A percentile compares a stretch with the other conserved stretches of the same genome.
phyloP scores from a whole-genome alignment of 2,329 filamentous ascomycete species.

The Diaporthe caulivora region DNA sequence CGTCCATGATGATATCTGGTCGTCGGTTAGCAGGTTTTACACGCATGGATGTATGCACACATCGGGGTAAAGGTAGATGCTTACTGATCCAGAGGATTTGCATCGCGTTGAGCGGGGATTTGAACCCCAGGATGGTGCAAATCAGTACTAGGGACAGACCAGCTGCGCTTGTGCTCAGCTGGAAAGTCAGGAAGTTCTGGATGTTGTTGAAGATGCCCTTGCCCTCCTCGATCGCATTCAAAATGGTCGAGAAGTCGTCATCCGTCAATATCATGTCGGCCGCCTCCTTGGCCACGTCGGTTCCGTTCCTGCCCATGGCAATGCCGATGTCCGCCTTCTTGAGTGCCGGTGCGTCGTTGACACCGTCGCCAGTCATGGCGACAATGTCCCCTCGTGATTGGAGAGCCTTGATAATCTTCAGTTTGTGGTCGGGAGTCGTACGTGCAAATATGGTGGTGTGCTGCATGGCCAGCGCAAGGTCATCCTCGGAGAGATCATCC shows the following conservation, averaged over 20 bases:
- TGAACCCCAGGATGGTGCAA: slow-evolving; percentile 92
- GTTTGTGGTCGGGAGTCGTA: slow-evolving; percentile 96
- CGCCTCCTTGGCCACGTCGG: slow-evolving; percentile 96
- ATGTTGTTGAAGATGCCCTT: slow-evolving; percentile 99
- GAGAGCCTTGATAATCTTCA: slow-evolving; percentile 94
- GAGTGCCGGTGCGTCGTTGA: slow-evolving; percentile 95
- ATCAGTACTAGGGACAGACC: slow-evolving; percentile 91
- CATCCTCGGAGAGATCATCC: slow-evolving; percentile 89
- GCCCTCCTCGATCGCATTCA: slow-evolving; percentile 96
- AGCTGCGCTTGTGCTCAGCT: slow-evolving; percentile 95
- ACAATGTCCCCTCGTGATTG: slow-evolving; percentile 96
- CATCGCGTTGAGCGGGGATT: slow-evolving; percentile 98
- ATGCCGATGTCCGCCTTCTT: slow-evolving; percentile 99
- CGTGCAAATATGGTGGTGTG: slow-evolving; percentile 95
- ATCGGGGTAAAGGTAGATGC: slow-evolving; percentile 47
- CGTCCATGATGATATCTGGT: slow-evolving; percentile 98
- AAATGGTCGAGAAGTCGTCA: slow-evolving; percentile 90
- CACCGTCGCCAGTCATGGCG: slow-evolving; percentile 98
- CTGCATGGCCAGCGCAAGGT: slow-evolving; percentile 86
- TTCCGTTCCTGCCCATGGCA: slow-evolving; percentile 94
- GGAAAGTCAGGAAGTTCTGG: slow-evolving; percentile 98
- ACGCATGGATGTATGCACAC: neutral
- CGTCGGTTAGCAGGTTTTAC: slow-evolving; percentile 28
- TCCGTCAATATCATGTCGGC: slow-evolving; percentile 94
- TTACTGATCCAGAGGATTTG: slow-evolving; percentile 99